Percentiles rank a stretch among this genome's conserved stretches.
Conservation (phyloP, 306 rosid genomes). For the Astragalus glycyphyllos region DNA sequence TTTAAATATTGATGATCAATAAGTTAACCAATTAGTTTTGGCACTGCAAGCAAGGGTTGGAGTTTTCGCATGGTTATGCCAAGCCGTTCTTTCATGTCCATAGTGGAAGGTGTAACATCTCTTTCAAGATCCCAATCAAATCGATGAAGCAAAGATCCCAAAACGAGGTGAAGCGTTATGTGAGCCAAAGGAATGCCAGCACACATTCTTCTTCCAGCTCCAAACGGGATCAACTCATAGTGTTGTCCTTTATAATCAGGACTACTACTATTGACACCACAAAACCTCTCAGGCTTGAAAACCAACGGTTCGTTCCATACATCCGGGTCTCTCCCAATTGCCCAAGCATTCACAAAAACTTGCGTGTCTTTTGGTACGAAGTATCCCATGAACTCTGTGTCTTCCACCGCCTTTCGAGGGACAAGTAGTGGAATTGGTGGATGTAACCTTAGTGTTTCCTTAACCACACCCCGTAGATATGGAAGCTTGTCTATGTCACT, state of each 20-base stretch:
- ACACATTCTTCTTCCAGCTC: conserved; percentile 67
- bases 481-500: conserved; percentile 60
- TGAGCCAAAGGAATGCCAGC: conserved; percentile 62
- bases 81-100: conserved; percentile 53
- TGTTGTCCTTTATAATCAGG: conserved; percentile 54
- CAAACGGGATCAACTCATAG: conserved; percentile 57
- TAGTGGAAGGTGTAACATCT: conserved; percentile 40
- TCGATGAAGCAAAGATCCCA: conserved; percentile 60
- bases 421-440: conserved; percentile 67
- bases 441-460: conserved; percentile 60
- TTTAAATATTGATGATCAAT: too few species aligned
- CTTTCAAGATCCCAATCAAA: conserved; percentile 63
- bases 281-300: conserved; percentile 63
- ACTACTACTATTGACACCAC: conserved; percentile 3
- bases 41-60: conserved; percentile 55
- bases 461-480: conserved; percentile 49
- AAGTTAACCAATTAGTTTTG: conserved; percentile 13
- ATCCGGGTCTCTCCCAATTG: conserved; percentile 67
- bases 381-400: conserved; percentile 56
- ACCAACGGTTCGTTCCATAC: conserved; percentile 51
- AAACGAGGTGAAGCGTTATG: conserved; percentile 47
- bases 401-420: conserved; percentile 51
- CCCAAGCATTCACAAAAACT: conserved; percentile 63
- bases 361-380: conserved; percentile 57
- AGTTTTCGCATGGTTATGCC: conserved; percentile 55